phyloP scores from a whole-genome alignment of 2,329 filamentous ascomycete species.

The Chrysoporthe deuterocubensis region DNA sequence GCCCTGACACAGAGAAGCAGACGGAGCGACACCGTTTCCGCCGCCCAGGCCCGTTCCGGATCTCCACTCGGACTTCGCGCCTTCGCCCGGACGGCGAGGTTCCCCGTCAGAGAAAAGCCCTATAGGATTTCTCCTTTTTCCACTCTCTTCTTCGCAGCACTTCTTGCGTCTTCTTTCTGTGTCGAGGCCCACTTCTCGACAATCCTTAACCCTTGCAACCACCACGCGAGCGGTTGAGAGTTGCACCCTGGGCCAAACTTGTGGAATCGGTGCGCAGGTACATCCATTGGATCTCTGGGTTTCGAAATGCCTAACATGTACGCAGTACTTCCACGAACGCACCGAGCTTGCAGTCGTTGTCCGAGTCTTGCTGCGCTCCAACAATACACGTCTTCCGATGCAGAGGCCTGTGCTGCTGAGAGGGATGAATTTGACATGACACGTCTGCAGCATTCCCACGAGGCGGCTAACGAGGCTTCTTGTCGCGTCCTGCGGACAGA shows the following conservation, averaged over 20 bases:
- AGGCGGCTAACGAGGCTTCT: too few species aligned
- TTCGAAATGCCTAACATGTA: too few species aligned
- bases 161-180: neutral
- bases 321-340: too few species aligned
- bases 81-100: neutral
- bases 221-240: neutral
- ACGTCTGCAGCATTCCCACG: too few species aligned
- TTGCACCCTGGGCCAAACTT: neutral
- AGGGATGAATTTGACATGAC: too few species aligned
- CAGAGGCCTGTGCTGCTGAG: too few species aligned
- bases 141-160: neutral
- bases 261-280: neutral
- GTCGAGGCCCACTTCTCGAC: neutral
- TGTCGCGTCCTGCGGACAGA: too few species aligned
- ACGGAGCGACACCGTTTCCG: neutral
- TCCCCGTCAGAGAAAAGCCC: neutral
- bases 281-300: too few species aligned
- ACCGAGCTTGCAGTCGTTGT: too few species aligned
- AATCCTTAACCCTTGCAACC: neutral
- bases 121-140: neutral
- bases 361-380: too few species aligned
- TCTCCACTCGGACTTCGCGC: conserved; percentile 9
- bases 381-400: too few species aligned
- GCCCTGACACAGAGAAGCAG: neutral
- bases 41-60: conserved; percentile 1